Conservation (phyloP, 1,139 yeast genomes). For the Suhomyces panamericanus region DNA sequence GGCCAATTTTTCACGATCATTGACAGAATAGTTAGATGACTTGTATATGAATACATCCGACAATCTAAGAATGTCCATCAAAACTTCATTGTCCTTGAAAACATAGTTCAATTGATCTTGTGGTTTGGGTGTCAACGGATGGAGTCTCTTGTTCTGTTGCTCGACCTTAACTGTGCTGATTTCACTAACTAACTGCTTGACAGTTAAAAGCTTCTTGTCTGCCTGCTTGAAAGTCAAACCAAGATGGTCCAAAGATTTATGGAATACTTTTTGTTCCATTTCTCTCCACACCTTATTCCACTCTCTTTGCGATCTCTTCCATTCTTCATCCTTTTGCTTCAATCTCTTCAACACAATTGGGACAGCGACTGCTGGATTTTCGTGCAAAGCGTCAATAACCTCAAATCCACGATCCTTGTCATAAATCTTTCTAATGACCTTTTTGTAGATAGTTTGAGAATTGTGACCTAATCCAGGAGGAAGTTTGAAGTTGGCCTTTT, state of each 20-base stretch:
- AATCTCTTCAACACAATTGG: slow-evolving; percentile 89
- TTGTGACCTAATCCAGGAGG: slow-evolving; percentile 95
- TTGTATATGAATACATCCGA: slow-evolving; percentile 69
- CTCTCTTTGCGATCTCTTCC: slow-evolving; percentile 98
- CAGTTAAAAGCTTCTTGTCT: slow-evolving; percentile 87
- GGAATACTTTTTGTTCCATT: slow-evolving; percentile 91
- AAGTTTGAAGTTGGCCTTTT: slow-evolving; percentile 77
- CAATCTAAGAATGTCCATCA: slow-evolving; percentile 72
- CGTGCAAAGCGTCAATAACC: slow-evolving; percentile 93
- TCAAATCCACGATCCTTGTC: slow-evolving; percentile 95
- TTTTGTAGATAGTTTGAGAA: slow-evolving; percentile 86
- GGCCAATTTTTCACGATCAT: slow-evolving; percentile 77
- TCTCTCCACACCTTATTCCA: slow-evolving; percentile 99
- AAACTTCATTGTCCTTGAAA: slow-evolving; percentile 65
- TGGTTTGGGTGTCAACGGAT: slow-evolving; percentile 84
- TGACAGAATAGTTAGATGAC: slow-evolving; percentile 71
- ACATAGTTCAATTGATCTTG: slow-evolving; percentile 74
- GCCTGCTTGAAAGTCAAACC: slow-evolving; percentile 96
- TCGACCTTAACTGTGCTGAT: slow-evolving; percentile 91
- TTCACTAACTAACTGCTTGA: slow-evolving; percentile 87
- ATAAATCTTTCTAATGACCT: slow-evolving; percentile 86
- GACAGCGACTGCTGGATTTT: slow-evolving; percentile 91
- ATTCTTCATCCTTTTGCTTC: slow-evolving; percentile 97
- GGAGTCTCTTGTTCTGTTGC: slow-evolving; percentile 72
- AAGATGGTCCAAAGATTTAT: slow-evolving; percentile 89